Evolutionary conservation across 2,329 filamentous ascomycete genomes (phyloP).

Genomic region (Fusarium xylarioides): DNA sequence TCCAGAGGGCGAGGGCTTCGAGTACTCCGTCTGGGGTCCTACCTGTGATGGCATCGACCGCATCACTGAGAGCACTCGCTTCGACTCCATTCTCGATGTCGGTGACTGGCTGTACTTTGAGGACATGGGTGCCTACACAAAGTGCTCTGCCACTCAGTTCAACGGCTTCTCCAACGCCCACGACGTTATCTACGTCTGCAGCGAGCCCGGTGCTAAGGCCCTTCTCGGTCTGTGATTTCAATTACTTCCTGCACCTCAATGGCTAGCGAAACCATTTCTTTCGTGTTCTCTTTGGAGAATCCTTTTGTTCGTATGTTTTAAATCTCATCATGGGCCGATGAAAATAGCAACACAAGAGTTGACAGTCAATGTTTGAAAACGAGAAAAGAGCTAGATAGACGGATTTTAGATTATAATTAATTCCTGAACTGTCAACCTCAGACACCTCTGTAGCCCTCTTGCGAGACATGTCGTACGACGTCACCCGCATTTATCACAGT

Average conservation of each 20-base stretch:
- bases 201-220: constrained; percentile 85
- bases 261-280: constrained; percentile 20
- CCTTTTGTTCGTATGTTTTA: constrained; percentile 25
- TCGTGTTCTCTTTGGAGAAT: constrained; percentile 27
- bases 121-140: constrained; percentile 98
- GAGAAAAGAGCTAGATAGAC: constrained; percentile 23
- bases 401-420: neutral
- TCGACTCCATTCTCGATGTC: constrained; percentile 81
- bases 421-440: neutral
- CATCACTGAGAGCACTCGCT: constrained; percentile 82
- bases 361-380: neutral
- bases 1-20: constrained; percentile 62
- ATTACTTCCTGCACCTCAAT: neutral
- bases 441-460: neutral
- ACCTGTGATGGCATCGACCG: constrained; percentile 98
- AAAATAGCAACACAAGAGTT: neutral
- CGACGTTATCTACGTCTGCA: constrained; percentile 93
- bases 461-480: neutral
- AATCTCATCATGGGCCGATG: neutral
- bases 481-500: neutral
- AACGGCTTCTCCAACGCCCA: constrained; percentile 96
- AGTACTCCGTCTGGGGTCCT: constrained; percentile 98
- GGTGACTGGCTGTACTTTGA: constrained; percentile 99
- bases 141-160: constrained; percentile 97
- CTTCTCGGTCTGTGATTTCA: constrained; percentile 59